Conservation (phyloP, 495 filamentous ascomycete species). For the Staphylotrichum longicolle region DNA sequence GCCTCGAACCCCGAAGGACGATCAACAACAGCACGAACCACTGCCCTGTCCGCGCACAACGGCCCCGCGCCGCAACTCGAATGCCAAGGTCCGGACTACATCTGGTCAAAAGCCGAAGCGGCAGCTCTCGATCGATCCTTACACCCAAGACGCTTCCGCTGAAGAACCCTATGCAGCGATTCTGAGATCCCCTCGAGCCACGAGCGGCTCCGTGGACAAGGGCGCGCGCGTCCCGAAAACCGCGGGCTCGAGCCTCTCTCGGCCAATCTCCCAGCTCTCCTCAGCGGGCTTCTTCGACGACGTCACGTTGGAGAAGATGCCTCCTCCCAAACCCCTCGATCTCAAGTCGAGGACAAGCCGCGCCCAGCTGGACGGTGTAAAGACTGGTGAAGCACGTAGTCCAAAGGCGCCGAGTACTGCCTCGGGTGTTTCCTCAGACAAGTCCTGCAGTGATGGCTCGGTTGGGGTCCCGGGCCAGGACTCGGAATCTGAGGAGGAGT, state of each 20-base stretch:
- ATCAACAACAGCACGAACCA: slow-evolving; percentile 21
- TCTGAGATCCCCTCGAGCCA: slow-evolving; percentile 36
- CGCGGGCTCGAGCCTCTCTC: slow-evolving; percentile 34
- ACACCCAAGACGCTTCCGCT: slow-evolving; percentile 24
- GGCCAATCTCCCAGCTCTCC: slow-evolving; percentile 41
- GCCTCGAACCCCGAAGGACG: slow-evolving; percentile 12
- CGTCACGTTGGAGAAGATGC: slow-evolving; percentile 39
- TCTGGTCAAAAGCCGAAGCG: slow-evolving; percentile 39
- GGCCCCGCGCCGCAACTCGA: slow-evolving; percentile 45
- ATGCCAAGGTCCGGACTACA: slow-evolving; percentile 42
- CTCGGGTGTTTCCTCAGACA: slow-evolving; percentile 19
- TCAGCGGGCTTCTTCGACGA: slow-evolving; percentile 38
- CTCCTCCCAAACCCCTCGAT: slow-evolving; percentile 32
- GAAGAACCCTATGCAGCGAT: slow-evolving; percentile 34
- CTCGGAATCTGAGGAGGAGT: slow-evolving; percentile 38
- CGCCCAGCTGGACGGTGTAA: slow-evolving; percentile 23
- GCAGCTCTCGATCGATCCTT: slow-evolving; percentile 41
- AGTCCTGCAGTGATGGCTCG: slow-evolving; percentile 25
- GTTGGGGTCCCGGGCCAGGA: slow-evolving; percentile 22
- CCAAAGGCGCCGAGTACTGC: slow-evolving; percentile 17
- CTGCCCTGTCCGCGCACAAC: slow-evolving; percentile 19
- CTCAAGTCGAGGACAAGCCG: slow-evolving; percentile 25
- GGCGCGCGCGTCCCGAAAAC: slow-evolving; percentile 36
- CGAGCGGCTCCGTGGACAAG: slow-evolving; percentile 34
- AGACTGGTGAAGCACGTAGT: slow-evolving; percentile 20